Evolutionary conservation across 73 alveolate species (phyloP).

Genomic region (Paraurostyla sp.): DNA sequence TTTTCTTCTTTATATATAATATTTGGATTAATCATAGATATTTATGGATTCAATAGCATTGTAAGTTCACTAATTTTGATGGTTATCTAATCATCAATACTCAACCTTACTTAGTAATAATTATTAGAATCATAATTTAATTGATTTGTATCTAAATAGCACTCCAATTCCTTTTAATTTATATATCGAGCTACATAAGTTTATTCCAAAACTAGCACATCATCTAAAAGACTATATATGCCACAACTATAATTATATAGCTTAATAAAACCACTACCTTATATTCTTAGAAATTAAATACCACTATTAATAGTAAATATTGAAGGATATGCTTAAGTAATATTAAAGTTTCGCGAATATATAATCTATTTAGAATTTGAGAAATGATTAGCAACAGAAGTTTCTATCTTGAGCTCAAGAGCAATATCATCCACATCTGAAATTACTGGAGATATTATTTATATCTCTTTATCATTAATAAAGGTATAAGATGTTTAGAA

Average conservation of each 20-base stretch:
- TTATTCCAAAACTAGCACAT: not conserved
- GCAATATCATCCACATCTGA: not conserved
- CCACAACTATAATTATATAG: conserved; percentile 28
- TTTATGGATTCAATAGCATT: not conserved
- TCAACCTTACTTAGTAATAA: not conserved
- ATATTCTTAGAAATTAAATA: not conserved
- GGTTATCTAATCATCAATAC: not conserved
- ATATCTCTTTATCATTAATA: not conserved
- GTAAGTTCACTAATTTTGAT: not conserved
- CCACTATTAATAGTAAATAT: not conserved
- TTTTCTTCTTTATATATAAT: not conserved
- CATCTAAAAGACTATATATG: not conserved
- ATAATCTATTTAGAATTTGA: not conserved
- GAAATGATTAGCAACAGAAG: not conserved
- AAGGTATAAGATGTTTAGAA: conserved; percentile 1
- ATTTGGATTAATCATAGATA: not conserved
- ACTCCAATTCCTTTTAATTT: not conserved
- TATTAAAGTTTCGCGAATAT: not conserved
- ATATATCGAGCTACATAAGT: not conserved
- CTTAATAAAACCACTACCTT: not conserved
- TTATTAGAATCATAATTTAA: not conserved
- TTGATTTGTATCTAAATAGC: not conserved
- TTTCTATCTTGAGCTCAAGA: not conserved
- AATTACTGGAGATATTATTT: not conserved
- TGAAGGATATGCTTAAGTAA: not conserved